phyloP scores from a whole-genome alignment of 208 protist species.

The Eutreptiella sp. region DNA sequence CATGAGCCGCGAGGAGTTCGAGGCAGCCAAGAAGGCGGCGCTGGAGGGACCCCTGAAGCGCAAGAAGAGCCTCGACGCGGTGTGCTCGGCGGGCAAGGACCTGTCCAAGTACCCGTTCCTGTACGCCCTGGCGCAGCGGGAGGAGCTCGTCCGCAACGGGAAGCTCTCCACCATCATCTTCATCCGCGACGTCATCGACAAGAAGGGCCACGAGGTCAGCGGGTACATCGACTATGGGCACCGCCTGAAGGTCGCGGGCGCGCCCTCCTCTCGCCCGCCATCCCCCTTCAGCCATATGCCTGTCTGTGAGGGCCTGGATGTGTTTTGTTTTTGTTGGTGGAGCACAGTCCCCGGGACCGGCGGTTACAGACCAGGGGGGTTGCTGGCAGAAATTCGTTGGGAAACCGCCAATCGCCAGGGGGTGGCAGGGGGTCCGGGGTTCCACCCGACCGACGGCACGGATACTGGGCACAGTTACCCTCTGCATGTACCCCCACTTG shows the following conservation, averaged over 20 bases:
- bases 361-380: no score
- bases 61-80: conserved; percentile 63
- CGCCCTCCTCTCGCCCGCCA: no score
- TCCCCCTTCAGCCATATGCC: no score
- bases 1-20: conserved; percentile 75
- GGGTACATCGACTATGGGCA: conserved; percentile 97
- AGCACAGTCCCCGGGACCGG: no score
- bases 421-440: no score
- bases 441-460: no score
- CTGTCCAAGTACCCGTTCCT: conserved; percentile 84
- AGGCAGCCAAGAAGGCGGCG: conserved; percentile 61
- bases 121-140: conserved; percentile 79
- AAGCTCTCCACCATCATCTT: conserved; percentile 94
- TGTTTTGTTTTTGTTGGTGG: no score
- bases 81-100: conserved; percentile 72
- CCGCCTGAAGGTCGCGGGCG: conserved; percentile 56
- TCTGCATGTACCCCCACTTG: no score
- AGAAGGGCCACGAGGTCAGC: conserved; percentile 90
- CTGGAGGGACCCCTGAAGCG: conserved; percentile 63
- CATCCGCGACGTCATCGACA: conserved; percentile 84
- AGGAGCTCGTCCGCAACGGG: conserved; percentile 90
- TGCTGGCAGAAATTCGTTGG: no score
- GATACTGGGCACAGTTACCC: no score
- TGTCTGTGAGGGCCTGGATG: no score
- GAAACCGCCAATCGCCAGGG: no score